phyloP scores from a whole-genome alignment of 805 yeast species.

The Yamadazyma nakazawae region DNA sequence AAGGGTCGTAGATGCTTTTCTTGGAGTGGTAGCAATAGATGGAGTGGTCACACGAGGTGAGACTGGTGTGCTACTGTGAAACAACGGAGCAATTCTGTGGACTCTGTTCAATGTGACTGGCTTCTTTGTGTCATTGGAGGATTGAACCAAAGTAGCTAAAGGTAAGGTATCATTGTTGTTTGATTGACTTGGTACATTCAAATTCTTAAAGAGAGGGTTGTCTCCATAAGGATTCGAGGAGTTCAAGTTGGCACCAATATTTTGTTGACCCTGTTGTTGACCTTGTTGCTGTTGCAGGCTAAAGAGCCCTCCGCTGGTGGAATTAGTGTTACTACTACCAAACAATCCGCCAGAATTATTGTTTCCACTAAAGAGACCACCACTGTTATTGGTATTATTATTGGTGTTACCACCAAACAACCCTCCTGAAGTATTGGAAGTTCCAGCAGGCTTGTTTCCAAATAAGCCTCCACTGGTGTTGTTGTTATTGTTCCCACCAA shows the following conservation, averaged over 20 bases:
- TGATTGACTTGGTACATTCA: conserved; percentile 25
- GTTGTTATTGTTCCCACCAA: conserved; percentile 18
- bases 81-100: conserved; percentile 59
- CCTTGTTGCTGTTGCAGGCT: conserved; percentile 27
- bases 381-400: conserved; percentile 17
- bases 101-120: conserved; percentile 58
- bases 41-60: conserved; percentile 1
- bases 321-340: conserved; percentile 22
- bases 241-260: conserved; percentile 24
- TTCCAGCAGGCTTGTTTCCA: conserved; percentile 33
- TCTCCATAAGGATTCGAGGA: conserved; percentile 71
- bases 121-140: conserved; percentile 41
- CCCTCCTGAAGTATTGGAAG: conserved; percentile 22
- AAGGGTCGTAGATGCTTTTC: not conserved
- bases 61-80: conserved; percentile 14
- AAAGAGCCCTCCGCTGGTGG: conserved; percentile 7
- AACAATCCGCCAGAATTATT: conserved; percentile 40
- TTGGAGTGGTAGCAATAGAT: not conserved
- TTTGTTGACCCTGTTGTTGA: conserved; percentile 25
- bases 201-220: conserved; percentile 60
- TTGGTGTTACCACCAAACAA: conserved; percentile 20
- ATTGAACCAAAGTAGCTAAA: conserved; percentile 24
- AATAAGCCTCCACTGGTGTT: conserved; percentile 23
- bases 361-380: conserved; percentile 29
- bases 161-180: conserved; percentile 18